Conservation (phyloP, 1,139 yeast species). For the Candida freyschussii region DNA sequence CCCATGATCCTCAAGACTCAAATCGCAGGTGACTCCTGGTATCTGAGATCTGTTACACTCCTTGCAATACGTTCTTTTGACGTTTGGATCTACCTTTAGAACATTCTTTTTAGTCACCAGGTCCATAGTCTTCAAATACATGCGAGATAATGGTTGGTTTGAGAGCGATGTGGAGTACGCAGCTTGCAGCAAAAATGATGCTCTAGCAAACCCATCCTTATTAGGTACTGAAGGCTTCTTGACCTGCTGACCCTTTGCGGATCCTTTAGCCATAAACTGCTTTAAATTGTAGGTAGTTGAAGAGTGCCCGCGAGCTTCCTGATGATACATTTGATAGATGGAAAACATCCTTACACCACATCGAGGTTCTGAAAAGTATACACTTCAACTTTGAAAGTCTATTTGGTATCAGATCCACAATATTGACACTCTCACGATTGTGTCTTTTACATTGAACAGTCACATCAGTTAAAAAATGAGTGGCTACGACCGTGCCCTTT, state of each 20-base stretch:
- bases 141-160: constrained; percentile 39
- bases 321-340: too few species aligned
- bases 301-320: too few species aligned
- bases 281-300: too few species aligned
- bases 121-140: constrained; percentile 41
- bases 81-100: constrained; percentile 51
- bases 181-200: constrained; percentile 53
- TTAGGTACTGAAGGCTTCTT: constrained; percentile 36
- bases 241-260: constrained; percentile 6
- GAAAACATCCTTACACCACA: too few species aligned
- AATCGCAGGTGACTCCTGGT: constrained; percentile 41
- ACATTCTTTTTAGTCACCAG: constrained; percentile 59
- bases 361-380: too few species aligned
- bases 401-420: too few species aligned
- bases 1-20: constrained; percentile 25
- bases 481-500: constrained; percentile 98
- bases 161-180: constrained; percentile 27
- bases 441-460: background rate
- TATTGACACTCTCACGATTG: too few species aligned
- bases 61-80: constrained; percentile 62
- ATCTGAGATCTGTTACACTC: constrained; percentile 44
- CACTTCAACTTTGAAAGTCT: too few species aligned
- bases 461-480: constrained; percentile 54
- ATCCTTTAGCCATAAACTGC: too few species aligned
- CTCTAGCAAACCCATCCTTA: constrained; percentile 53